Evolutionary conservation across 2,329 filamentous ascomycete species (phyloP).

Genomic region (Hypocreales sp.): DNA sequence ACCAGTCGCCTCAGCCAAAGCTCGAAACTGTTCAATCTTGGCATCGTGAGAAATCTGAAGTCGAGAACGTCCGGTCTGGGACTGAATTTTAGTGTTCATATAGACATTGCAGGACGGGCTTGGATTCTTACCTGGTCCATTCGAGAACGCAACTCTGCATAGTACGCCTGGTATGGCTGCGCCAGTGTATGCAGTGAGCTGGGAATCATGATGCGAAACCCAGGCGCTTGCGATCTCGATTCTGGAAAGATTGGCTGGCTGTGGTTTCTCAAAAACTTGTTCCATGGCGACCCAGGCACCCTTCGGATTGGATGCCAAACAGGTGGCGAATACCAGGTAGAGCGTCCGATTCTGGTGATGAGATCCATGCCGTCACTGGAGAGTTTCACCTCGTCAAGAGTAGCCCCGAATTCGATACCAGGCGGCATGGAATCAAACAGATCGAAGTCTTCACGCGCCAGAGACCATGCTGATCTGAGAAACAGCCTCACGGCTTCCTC

Average conservation of each 20-base stretch:
- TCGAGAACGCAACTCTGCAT: background rate
- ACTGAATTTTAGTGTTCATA: background rate
- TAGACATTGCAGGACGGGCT: background rate
- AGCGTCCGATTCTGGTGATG: conserved; percentile 4
- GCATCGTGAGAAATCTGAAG: background rate
- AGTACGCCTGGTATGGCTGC: background rate
- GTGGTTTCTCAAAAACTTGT: conserved; percentile 9
- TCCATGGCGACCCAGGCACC: conserved; percentile 9
- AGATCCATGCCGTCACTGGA: conserved; percentile 6
- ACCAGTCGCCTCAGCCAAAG: conserved; percentile 1
- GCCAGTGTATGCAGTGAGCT: conserved; percentile 1
- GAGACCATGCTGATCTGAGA: conserved; percentile 5
- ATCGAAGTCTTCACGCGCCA: conserved; percentile 4
- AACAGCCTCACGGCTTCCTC: conserved; percentile 4
- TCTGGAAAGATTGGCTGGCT: conserved; percentile 3
- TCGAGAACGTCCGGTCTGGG: background rate
- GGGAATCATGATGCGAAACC: conserved; percentile 1
- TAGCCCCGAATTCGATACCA: conserved; percentile 8
- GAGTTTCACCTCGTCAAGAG: conserved; percentile 7
- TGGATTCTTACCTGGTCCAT: background rate
- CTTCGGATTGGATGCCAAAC: conserved; percentile 8
- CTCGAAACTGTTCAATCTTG: background rate
- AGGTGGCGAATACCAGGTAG: conserved; percentile 4
- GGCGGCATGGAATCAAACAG: conserved; percentile 1
- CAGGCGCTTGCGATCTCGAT: background rate